phyloP scores from a whole-genome alignment of 2,329 filamentous ascomycete genomes.

The Alternaria dauci region DNA sequence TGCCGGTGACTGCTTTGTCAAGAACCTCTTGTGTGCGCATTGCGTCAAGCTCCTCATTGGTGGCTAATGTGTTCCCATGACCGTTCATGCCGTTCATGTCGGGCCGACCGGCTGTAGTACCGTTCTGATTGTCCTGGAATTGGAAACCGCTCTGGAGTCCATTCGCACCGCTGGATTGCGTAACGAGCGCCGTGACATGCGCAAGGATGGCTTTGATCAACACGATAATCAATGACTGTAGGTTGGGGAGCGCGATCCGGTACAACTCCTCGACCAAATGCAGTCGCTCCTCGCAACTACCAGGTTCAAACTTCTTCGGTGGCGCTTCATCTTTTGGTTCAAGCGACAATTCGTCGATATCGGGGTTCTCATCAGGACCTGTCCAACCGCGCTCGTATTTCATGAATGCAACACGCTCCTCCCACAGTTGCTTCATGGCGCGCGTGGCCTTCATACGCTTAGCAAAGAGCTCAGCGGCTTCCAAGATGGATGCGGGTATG shows the following conservation, averaged over 20 bases:
- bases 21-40: slow-evolving; percentile 85
- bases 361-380: slow-evolving; percentile 56
- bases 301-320: slow-evolving; percentile 49
- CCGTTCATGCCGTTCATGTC: slow-evolving; percentile 47
- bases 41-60: slow-evolving; percentile 79
- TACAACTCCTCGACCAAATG: slow-evolving; percentile 84
- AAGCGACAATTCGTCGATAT: slow-evolving; percentile 53
- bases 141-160: slow-evolving; percentile 59
- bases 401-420: slow-evolving; percentile 89
- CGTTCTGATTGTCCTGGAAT: slow-evolving; percentile 54
- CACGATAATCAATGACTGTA: slow-evolving; percentile 93
- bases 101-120: slow-evolving; percentile 40
- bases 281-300: slow-evolving; percentile 70
- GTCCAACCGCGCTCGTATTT: slow-evolving; percentile 93
- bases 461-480: slow-evolving; percentile 92
- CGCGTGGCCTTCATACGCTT: slow-evolving; percentile 89
- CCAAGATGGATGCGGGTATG: slow-evolving; percentile 91
- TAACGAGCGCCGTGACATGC: slow-evolving; percentile 85
- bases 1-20: slow-evolving; percentile 89
- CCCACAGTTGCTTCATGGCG: slow-evolving; percentile 92
- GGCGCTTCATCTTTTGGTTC: slow-evolving; percentile 43
- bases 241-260: slow-evolving; percentile 76
- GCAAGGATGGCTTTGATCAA: slow-evolving; percentile 86
- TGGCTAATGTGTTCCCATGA: slow-evolving; percentile 36
- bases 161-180: slow-evolving; percentile 62